A percentile compares a stretch with the other conserved stretches of the same genome.
Evolutionary conservation across 257 asterid species (phyloP).

Genomic region (Solanum lycopersicoides): DNA sequence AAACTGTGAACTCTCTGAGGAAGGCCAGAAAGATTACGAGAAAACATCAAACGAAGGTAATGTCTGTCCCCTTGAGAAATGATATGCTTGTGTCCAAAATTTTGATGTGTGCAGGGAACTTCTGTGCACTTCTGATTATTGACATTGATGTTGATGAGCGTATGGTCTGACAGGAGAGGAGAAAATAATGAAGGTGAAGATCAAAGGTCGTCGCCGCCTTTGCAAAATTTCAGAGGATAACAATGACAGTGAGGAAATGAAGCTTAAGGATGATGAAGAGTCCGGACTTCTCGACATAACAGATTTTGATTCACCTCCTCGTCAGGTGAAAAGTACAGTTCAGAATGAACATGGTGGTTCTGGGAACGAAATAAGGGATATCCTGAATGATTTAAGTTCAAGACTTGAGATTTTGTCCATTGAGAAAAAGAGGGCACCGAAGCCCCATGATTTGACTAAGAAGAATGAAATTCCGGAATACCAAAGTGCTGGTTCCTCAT

Average conservation of each 20-base stretch:
- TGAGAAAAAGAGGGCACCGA: constrained; percentile 53
- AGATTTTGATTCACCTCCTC: constrained; percentile 51
- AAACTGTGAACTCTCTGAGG: constrained; percentile 3
- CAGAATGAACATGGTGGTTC: constrained; percentile 12
- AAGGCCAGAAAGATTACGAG: constrained; percentile 14
- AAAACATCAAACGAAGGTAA: not conserved
- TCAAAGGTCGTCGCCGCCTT: constrained; percentile 83
- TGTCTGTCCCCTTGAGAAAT: constrained; percentile 8
- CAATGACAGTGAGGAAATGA: constrained; percentile 6
- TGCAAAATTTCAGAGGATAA: constrained; percentile 45
- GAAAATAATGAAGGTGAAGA: constrained; percentile 43
- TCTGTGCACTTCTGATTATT: not conserved
- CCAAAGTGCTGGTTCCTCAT: constrained; percentile 37
- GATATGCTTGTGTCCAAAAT: not conserved
- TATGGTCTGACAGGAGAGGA: constrained; percentile 29
- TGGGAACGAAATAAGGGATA: constrained; percentile 65
- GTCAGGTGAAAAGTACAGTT: constrained; percentile 17
- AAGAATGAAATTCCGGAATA: constrained; percentile 23
- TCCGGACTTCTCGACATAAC: constrained; percentile 20
- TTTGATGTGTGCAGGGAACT: not conserved
- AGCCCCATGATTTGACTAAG: constrained; percentile 15
- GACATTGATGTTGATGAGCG: not conserved
- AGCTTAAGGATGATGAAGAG: constrained; percentile 16
- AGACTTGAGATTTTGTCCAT: constrained; percentile 70
- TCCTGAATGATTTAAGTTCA: constrained; percentile 65